Evolutionary conservation across 1,139 yeast species (phyloP).

Genomic region (Zhuliangozyma parablackwelliae): DNA sequence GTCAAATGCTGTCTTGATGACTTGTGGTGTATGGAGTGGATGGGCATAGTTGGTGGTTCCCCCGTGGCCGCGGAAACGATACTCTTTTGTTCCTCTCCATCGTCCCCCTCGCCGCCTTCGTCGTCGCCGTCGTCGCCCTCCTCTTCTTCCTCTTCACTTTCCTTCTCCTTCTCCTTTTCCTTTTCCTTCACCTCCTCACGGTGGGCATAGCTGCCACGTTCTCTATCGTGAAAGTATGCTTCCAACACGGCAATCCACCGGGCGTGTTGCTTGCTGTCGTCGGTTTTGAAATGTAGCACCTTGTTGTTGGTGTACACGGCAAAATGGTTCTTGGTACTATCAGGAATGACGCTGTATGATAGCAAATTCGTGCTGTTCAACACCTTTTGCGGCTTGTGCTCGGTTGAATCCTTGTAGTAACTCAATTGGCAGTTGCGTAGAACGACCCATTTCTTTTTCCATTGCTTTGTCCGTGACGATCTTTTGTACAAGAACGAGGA

Average conservation of each 20-base stretch:
- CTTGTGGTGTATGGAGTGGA: slow-evolving; percentile 3
- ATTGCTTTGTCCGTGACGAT: slow-evolving; percentile 24
- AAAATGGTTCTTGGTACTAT: slow-evolving; percentile 32
- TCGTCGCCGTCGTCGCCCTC: neutral
- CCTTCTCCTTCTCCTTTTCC: neutral
- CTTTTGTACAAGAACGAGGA: slow-evolving; percentile 19
- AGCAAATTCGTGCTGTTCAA: slow-evolving; percentile 19
- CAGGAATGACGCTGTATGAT: slow-evolving; percentile 26
- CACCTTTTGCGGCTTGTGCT: slow-evolving; percentile 52
- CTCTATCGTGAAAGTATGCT: slow-evolving; percentile 16
- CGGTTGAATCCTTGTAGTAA: slow-evolving; percentile 54
- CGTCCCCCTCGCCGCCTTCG: neutral
- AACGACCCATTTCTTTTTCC: slow-evolving; percentile 58
- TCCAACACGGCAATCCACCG: slow-evolving; percentile 39
- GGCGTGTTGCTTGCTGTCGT: slow-evolving; percentile 26
- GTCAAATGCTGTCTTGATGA: neutral
- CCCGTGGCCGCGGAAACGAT: neutral
- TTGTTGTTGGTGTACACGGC: slow-evolving; percentile 37
- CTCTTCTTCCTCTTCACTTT: neutral
- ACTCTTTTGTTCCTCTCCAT: neutral
- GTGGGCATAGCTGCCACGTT: slow-evolving; percentile 1
- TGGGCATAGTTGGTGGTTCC: slow-evolving; percentile 1
- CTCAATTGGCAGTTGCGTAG: slow-evolving; percentile 52
- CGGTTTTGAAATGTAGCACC: slow-evolving; percentile 41
- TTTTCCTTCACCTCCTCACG: neutral